A percentile compares a stretch with the other conserved stretches of the same genome.
Conservation (phyloP, 2,329 filamentous ascomycete genomes). For the Colletotrichum falcatum region DNA sequence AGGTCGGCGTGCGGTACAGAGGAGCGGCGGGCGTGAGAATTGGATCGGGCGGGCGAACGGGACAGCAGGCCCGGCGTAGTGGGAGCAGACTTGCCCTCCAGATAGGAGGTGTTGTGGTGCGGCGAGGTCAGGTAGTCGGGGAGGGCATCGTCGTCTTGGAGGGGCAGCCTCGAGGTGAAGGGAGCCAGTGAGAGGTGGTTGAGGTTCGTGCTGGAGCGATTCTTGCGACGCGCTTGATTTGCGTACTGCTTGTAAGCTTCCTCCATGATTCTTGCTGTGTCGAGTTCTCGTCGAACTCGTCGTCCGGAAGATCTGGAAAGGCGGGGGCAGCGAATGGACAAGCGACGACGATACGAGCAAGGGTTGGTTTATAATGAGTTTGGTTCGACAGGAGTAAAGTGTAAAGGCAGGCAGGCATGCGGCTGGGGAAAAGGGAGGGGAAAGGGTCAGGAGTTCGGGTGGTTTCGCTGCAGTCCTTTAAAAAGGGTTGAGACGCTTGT, state of each 20-base stretch:
- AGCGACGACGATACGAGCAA: not conserved
- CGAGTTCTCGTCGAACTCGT: conserved; percentile 7
- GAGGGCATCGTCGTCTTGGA: conserved; percentile 64
- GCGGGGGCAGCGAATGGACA: not conserved
- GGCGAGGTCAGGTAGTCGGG: conserved; percentile 52
- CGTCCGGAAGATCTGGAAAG: not conserved
- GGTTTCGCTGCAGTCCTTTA: conserved; percentile 35
- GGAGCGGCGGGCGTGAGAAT: conserved; percentile 59
- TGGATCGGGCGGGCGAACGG: conserved; percentile 64
- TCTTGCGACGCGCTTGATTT: conserved; percentile 67
- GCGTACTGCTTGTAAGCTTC: conserved; percentile 71
- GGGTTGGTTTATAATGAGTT: conserved; percentile 16
- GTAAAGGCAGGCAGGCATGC: conserved; percentile 8
- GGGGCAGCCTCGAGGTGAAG: conserved; percentile 70
- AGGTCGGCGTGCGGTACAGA: conserved; percentile 54
- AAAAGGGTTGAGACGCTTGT: conserved; percentile 41
- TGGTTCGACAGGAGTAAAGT: conserved; percentile 1
- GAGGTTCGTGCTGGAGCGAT: conserved; percentile 68
- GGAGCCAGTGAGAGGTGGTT: conserved; percentile 73
- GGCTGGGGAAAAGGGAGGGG: not conserved
- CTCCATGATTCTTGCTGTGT: conserved; percentile 60
- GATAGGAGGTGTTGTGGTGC: conserved; percentile 63
- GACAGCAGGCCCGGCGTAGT: conserved; percentile 73
- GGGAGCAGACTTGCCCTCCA: conserved; percentile 72
- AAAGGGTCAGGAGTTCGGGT: conserved; percentile 33